Conservation (phyloP, 2,329 filamentous ascomycete species). For the Alternaria sp. region DNA sequence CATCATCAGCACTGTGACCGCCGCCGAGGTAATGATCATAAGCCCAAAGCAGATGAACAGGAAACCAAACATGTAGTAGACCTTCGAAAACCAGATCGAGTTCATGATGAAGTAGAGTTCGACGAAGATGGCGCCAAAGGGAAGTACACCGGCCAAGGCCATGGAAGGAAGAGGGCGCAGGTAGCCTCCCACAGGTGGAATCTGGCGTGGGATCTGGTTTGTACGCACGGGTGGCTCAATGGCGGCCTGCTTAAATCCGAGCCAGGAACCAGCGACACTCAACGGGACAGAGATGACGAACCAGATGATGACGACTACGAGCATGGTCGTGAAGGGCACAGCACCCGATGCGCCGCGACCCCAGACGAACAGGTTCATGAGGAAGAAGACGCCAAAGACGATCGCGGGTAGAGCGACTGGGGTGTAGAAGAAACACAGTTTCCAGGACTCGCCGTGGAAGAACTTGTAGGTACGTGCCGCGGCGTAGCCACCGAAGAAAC, state of each 20-base stretch:
- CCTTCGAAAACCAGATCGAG: conserved; percentile 97
- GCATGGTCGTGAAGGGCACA: conserved; percentile 95
- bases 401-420: conserved; percentile 84
- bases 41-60: conserved; percentile 96
- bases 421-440: conserved; percentile 87
- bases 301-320: conserved; percentile 92
- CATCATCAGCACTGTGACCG: conserved; percentile 90
- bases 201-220: conserved; percentile 97
- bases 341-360: conserved; percentile 89
- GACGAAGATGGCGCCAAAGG: conserved; percentile 96
- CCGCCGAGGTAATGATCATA: conserved; percentile 94
- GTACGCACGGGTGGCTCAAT: conserved; percentile 85
- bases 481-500: conserved; percentile 89
- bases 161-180: conserved; percentile 87
- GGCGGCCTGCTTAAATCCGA: conserved; percentile 77
- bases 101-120: conserved; percentile 99
- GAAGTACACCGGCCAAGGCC: conserved; percentile 88
- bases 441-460: conserved; percentile 91
- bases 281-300: conserved; percentile 95
- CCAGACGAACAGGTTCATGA: conserved; percentile 96
- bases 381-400: conserved; percentile 88
- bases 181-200: conserved; percentile 83
- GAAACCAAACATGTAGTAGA: conserved; percentile 99
- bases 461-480: conserved; percentile 94
- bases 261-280: conserved; percentile 87